phyloP scores from a whole-genome alignment of 495 filamentous ascomycete species.

The Cladorrhinum samala region DNA sequence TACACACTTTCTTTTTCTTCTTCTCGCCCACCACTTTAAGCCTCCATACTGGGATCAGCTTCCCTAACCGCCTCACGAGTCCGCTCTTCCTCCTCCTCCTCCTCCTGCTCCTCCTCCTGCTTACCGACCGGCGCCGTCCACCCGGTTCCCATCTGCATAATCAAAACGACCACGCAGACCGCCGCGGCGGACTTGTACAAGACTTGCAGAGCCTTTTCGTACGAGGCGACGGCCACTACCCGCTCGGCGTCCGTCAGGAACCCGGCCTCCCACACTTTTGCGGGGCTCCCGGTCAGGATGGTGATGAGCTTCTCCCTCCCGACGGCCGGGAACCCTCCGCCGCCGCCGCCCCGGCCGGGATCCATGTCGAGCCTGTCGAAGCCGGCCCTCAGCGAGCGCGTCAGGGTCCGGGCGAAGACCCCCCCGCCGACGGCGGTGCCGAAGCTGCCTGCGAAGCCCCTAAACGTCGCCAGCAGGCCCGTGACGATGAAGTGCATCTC shows the following conservation, averaged over 20 bases:
- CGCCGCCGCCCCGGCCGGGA: no score
- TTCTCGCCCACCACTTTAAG: no score
- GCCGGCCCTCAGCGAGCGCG: slow-evolving; percentile 47
- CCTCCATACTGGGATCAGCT: slow-evolving; percentile 25
- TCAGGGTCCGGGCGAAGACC: slow-evolving; percentile 58
- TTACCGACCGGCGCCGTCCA: slow-evolving; percentile 42
- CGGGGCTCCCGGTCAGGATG: slow-evolving; percentile 62
- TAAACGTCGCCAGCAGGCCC: slow-evolving; percentile 62
- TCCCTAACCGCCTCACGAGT: slow-evolving; percentile 19
- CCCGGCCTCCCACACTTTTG: slow-evolving; percentile 43
- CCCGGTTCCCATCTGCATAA: slow-evolving; percentile 63
- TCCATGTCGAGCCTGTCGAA: slow-evolving; percentile 45
- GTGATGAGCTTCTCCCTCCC: slow-evolving; percentile 50
- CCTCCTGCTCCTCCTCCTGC: slow-evolving; percentile 27
- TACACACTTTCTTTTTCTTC: no score
- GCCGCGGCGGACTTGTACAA: slow-evolving; percentile 54
- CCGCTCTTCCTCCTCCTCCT: slow-evolving; percentile 28
- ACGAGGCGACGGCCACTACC: slow-evolving; percentile 55
- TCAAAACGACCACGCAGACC: slow-evolving; percentile 47
- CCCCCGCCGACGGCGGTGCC: slow-evolving; percentile 73
- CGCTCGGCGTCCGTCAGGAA: slow-evolving; percentile 47
- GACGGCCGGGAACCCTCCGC: slow-evolving; percentile 31
- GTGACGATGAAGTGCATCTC: slow-evolving; percentile 64
- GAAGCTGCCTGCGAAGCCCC: slow-evolving; percentile 69
- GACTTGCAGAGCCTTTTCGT: slow-evolving; percentile 51